Base-by-base conservation (phyloP, 495 filamentous ascomycete species). In the Aspergillus taichungensis region DNA sequence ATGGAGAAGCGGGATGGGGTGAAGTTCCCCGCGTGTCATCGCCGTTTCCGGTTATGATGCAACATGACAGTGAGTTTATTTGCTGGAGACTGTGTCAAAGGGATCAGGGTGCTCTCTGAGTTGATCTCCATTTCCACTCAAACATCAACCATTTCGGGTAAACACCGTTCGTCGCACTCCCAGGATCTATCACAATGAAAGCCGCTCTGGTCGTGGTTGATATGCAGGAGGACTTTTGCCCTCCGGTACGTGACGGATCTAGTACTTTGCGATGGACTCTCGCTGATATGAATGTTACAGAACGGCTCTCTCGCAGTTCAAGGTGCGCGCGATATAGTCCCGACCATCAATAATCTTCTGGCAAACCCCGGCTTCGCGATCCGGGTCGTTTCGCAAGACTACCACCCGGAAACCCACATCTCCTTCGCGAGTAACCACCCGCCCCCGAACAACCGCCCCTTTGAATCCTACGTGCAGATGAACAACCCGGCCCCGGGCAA, bases 181-280 rank as follows among this genome's bases (percentile, higher is more conserved):
- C 32, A 34, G 32, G 18, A 24, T 34, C 9, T 34, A 5, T 34
- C 45, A 50, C 31, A 29, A 58, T 58, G 55, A 54, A 42, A 41
- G 82, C 83, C 36, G 83, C 83, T 13, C 61, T 88, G 18, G 57
- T 96, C 31, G 74, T 95, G 6, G 82, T 96, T 13, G 90, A 96
- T 61, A 73, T 95, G 66, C 92, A 98, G 67, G 87, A 95, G 63
- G 92, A 96, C 71, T 98, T 98, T 66, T 95, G 88, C 64, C 87
- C 86, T 47, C 91, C 91, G 18, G 87, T 92, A 51, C 47, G 53
- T 24, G 30, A 45, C 9, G 13, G 6, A 44, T 41, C 18, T 38
- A 11, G n/a, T 42, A 31, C 40, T 42, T 13, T 42, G 13, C 9
- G 13, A 13, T 37, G 4, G 35, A 14, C 38, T 27, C 13, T 13